Percentiles rank a stretch among this genome's conserved stretches.
These are phyloP conservation scores for Sporisorium sorghi DNA, from an alignment of 1,284 basidiomycete genomes.

Conservation along the genomic window DNA sequence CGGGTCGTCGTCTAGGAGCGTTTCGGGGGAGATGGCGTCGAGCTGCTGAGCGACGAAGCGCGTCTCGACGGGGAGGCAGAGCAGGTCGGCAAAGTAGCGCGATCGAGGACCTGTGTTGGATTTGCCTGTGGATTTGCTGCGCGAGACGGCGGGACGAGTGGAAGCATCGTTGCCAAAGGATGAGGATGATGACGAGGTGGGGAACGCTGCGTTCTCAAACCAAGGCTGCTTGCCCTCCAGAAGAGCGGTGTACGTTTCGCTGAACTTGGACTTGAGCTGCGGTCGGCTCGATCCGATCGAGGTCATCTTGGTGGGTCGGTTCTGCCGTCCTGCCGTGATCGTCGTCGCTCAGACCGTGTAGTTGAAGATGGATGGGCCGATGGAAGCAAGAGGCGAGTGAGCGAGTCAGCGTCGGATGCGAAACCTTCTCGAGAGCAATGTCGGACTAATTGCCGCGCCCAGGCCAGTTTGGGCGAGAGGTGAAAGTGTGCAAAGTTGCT, in stretches of 20 bases:
- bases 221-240: conserved; percentile 62
- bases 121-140: conserved; percentile 55
- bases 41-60: conserved; percentile 49
- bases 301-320: conserved; percentile 24
- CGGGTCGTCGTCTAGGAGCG: conserved; percentile 56
- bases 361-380: neutral
- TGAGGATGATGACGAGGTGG: conserved; percentile 13
- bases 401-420: neutral
- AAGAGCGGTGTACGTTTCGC: conserved; percentile 52
- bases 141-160: conserved; percentile 18
- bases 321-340: no score
- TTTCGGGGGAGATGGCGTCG: conserved; percentile 37
- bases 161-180: conserved; percentile 19
- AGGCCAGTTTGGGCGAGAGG: neutral
- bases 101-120: conserved; percentile 59
- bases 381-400: neutral
- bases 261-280: conserved; percentile 57
- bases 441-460: conserved; percentile 8
- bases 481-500: no score
- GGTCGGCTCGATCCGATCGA: conserved; percentile 36
- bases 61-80: conserved; percentile 60
- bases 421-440: neutral
- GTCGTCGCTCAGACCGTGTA: neutral
- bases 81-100: conserved; percentile 60
- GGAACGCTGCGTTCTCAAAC: conserved; percentile 16